Base-by-base conservation (phyloP, 2,329 filamentous ascomycete species). In the Lasiodiplodia sp. region DNA sequence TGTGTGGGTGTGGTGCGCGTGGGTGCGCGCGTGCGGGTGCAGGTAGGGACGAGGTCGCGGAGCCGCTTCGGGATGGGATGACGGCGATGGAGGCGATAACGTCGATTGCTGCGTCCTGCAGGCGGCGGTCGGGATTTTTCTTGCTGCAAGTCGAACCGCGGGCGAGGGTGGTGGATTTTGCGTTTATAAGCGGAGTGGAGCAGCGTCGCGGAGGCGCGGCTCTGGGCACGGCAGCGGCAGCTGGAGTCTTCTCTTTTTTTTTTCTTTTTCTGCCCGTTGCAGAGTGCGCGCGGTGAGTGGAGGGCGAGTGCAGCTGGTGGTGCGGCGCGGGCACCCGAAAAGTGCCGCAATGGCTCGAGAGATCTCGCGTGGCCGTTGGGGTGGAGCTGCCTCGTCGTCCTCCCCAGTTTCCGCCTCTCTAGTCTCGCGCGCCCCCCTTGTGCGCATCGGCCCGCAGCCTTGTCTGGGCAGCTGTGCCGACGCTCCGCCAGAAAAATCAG, bases 381-480 rank as follows among this genome's bases (percentile, higher is more conserved):
- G 56, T 28, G 37, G 56, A 60, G 56, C 56, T 60, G 56, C 21
- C 31, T 18, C 21, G n/a, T 21, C 37, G 56, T 38, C 37, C 40
- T 28, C 38, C 37, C 37, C 56, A 23, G 56, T 44, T 62, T 40
- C 57, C 57, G 57, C 10, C 23, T 49, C 16, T 49, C 23, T 40
- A 14, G 14, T 18, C 23, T 7, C 14, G 28, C 28, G 53, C 21
- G 12, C 12, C 23, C 28, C 44, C 60, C 60, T 63, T 63, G 60
- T n/a, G 28, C 60, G 60, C 60, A 63, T 52, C 60, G 60, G 60
- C 25, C 60, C 60, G 60, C 60, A 44, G 47, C 60, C 60, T 34
- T 63, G 44, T 63, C 44, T 52, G 60, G 60, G 60, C 44, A 63
- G 44, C 60, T 51, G 18, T 18, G 28, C 60, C 60, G 60, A 12